A percentile compares a stretch with the other conserved stretches of the same genome.
Conservation (phyloP, 2,329 filamentous ascomycete genomes). For the Epichloe gansuensis region DNA sequence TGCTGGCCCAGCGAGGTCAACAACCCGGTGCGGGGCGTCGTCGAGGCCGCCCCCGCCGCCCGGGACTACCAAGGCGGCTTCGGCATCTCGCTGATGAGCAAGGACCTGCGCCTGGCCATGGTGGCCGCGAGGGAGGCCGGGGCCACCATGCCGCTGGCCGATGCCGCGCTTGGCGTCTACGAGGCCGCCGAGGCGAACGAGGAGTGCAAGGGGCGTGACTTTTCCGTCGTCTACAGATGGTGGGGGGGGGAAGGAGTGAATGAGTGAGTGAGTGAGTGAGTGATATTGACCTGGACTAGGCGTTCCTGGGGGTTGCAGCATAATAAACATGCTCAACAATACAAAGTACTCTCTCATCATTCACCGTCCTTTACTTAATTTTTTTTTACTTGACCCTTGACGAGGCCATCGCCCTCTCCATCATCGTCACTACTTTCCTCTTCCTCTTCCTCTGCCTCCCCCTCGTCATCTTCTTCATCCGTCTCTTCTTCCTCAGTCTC, state of each 20-base stretch:
- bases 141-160: conserved; percentile 51
- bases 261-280: conserved; percentile 16
- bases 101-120: conserved; percentile 63
- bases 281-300: neutral
- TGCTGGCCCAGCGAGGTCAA: conserved; percentile 97
- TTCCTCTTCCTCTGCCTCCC: neutral
- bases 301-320: too few species aligned
- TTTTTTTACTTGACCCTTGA: conserved; percentile 17
- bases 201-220: conserved; percentile 56
- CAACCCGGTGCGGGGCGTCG: conserved; percentile 81
- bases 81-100: conserved; percentile 65
- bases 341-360: neutral
- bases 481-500: conserved; percentile 39
- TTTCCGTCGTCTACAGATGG: conserved; percentile 70
- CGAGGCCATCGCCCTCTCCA: conserved; percentile 30
- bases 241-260: conserved; percentile 46
- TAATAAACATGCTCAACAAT: too few species aligned
- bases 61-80: conserved; percentile 70
- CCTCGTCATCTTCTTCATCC: conserved; percentile 39
- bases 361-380: neutral
- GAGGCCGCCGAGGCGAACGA: conserved; percentile 49
- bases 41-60: conserved; percentile 60
- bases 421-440: conserved; percentile 35
- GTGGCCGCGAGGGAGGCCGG: conserved; percentile 56
- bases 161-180: conserved; percentile 53